These are phyloP conservation scores for Oldenlandia corymbosa DNA, from an alignment of 257 asterid species.

Conservation along the genomic window DNA sequence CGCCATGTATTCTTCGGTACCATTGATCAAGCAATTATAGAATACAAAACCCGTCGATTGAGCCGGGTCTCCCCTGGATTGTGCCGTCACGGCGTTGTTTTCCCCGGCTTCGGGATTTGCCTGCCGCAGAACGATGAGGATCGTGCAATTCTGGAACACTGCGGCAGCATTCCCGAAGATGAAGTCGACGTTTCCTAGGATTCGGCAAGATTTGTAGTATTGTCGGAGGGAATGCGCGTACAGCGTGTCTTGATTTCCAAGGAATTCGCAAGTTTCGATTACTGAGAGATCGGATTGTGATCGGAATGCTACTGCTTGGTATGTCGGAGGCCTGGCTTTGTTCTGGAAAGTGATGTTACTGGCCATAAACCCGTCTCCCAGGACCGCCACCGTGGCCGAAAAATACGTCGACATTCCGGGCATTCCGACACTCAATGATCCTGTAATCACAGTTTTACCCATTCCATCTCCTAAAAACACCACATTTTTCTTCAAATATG, in stretches of 20 bases:
- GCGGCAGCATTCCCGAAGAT: slow-evolving; percentile 47
- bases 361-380: slow-evolving; percentile 55
- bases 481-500: slow-evolving; percentile 28
- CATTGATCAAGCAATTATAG: slow-evolving; percentile 38
- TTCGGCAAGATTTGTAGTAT: slow-evolving; percentile 49
- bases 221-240: slow-evolving; percentile 47
- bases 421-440: slow-evolving; percentile 32
- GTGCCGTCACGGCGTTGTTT: slow-evolving; percentile 48
- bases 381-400: slow-evolving; percentile 44
- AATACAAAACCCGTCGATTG: slow-evolving; percentile 50
- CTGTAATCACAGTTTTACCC: slow-evolving; percentile 47
- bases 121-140: slow-evolving; percentile 39
- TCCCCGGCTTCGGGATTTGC: slow-evolving; percentile 42
- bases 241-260: slow-evolving; percentile 50
- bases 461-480: slow-evolving; percentile 46
- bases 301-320: slow-evolving; percentile 59
- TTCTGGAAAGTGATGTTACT: slow-evolving; percentile 40
- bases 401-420: slow-evolving; percentile 30
- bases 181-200: slow-evolving; percentile 49
- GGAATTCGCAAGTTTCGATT: slow-evolving; percentile 40
- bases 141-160: slow-evolving; percentile 36
- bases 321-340: slow-evolving; percentile 46
- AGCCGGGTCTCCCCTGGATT: slow-evolving; percentile 40
- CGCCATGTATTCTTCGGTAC: slow-evolving; percentile 37
- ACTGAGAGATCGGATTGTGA: slow-evolving; percentile 39